Base-by-base conservation (phyloP, 1,284 basidiomycete species). In the Ganoderma multipileum region DNA sequence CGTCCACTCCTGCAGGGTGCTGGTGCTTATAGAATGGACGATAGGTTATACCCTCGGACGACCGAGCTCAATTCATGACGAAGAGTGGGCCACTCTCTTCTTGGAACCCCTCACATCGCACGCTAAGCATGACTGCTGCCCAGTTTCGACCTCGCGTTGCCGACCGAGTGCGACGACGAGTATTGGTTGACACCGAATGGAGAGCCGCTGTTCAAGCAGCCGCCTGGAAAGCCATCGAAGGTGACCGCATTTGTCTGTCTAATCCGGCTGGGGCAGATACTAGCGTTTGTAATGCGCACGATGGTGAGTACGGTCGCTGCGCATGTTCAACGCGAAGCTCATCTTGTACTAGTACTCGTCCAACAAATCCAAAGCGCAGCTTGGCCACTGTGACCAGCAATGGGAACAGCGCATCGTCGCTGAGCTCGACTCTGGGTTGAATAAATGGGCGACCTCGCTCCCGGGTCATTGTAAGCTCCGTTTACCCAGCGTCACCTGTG, bases 31-130 rank as follows among this genome's bases (percentile, higher is more conserved):
- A 69, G 92, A 93, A 75, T 83, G 92, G 47, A 78, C 84, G 64
- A 83, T 87, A 60, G 92, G 92, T 71, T 85, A 90, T 3, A 86
- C 86, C 0, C 82, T 96, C n/a, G 95, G 95, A 11, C 83, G 95
- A n/a, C 93, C 94, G 0, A 90, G 91, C 75, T 91, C 90, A 2
- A 88, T 95, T 50, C 92, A 95, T 67, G 93, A 95, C 69, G 93
- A 95, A 77, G 95, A 96, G 92, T 93, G 72, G n/a, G 88, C 81
- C 14, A n/a, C n/a, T n/a, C n/a, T n/a, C 18, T 38, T 26, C 2
- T 18, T 3, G 0, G 50, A 62, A n/a, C 18, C 20, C 8, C 2
- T 26, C 23, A 1, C 16, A 18, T 38, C 44, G 28, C 23, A n/a
- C n/a, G n/a, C n/a, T n/a, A n/a, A n/a, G n/a, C n/a, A n/a, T 16